Conservation (phyloP, 2,329 filamentous ascomycete genomes). For the Aspergillus sp. region DNA sequence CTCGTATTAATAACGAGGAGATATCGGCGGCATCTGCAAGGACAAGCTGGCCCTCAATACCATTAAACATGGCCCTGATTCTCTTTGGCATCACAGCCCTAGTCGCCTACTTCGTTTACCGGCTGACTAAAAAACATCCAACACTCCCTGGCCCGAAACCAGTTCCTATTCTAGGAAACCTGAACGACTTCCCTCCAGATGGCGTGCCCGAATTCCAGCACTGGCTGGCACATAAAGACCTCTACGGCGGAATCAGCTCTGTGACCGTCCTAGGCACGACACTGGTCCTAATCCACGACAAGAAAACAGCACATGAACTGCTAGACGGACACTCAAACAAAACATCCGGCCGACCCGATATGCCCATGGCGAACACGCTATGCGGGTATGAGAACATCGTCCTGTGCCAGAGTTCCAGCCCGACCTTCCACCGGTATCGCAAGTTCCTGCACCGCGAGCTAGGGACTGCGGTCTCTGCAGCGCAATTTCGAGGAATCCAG, state of each 20-base stretch:
- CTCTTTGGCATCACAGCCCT: background rate
- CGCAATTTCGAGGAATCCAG: conserved; percentile 43
- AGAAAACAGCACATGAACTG: conserved; percentile 26
- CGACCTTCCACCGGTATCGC: conserved; percentile 41
- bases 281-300: conserved; percentile 34
- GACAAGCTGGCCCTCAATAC: too few species aligned
- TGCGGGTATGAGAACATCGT: conserved; percentile 42
- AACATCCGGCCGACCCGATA: conserved; percentile 26
- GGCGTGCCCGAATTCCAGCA: conserved; percentile 38
- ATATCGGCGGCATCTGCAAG: too few species aligned
- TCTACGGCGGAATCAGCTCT: conserved; percentile 36
- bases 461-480: conserved; percentile 42
- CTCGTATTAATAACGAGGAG: too few species aligned
- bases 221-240: conserved; percentile 42
- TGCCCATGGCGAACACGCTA: conserved; percentile 34
- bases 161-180: conserved; percentile 50
- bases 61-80: too few species aligned
- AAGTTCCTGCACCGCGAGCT: conserved; percentile 47
- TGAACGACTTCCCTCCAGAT: conserved; percentile 46
- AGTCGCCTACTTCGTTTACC: background rate
- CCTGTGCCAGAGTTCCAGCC: conserved; percentile 35
- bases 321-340: conserved; percentile 30
- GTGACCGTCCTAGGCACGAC: conserved; percentile 33
- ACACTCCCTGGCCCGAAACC: conserved; percentile 49
- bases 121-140: background rate